Conservation (phyloP, 441 rosid genomes). For the Brassica hybrid region DNA sequence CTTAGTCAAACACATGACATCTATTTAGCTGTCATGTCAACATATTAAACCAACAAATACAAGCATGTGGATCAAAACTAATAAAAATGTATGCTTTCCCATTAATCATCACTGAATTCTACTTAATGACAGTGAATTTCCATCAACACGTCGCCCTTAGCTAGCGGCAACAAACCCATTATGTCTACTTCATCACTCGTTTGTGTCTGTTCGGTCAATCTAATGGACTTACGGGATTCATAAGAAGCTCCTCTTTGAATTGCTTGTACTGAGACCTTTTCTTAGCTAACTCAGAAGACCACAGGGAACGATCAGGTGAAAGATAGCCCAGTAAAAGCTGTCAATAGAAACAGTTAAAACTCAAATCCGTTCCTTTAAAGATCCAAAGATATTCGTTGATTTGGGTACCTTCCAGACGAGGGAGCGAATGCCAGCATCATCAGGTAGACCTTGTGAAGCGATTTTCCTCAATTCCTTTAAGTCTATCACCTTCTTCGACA, state of each 20-base stretch:
- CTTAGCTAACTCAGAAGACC: constrained; percentile 86
- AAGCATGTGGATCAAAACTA: constrained; percentile 4
- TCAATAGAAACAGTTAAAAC: too few relatives aligned
- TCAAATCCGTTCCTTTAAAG: not conserved
- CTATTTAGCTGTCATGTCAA: constrained; percentile 14
- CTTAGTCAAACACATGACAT: constrained; percentile 11
- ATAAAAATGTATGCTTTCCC: not conserved
- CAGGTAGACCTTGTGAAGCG: constrained; percentile 83
- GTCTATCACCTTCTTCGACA: constrained; percentile 86
- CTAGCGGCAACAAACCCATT: too few relatives aligned
- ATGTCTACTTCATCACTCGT: too few relatives aligned
- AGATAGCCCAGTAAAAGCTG: constrained; percentile 88
- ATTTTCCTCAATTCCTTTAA: constrained; percentile 78
- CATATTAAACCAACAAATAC: not conserved
- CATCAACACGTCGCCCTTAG: constrained; percentile 1
- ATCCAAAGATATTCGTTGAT: not conserved
- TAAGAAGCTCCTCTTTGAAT: constrained; percentile 78
- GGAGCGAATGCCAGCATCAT: constrained; percentile 73
- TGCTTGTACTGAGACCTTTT: constrained; percentile 88
- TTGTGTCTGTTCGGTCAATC: too few relatives aligned
- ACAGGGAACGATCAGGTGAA: constrained; percentile 78
- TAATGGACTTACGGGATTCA: constrained; percentile 74
- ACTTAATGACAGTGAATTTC: constrained; percentile 17
- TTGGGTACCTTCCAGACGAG: constrained; percentile 19
- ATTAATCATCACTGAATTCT: not conserved